Base-by-base conservation (phyloP, 1,139 yeast genomes). In the Kodamaea derodonti region DNA sequence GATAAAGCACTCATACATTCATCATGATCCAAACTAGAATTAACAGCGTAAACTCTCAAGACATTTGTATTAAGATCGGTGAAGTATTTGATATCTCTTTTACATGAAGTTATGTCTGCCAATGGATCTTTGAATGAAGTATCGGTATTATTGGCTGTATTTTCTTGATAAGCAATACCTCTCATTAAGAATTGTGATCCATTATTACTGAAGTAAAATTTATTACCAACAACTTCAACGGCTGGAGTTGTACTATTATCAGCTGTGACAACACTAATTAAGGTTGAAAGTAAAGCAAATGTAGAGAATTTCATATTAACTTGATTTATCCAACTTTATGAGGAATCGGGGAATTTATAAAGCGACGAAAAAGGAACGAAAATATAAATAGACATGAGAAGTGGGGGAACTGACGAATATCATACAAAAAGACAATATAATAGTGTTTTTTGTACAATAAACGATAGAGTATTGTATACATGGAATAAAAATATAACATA, bases 1-100 rank as follows among this genome's bases (percentile, higher is more conserved):
- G 84, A 80, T 51, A 87, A 77, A 44, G 84, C 73, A 28, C 86
- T 69, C 95, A 90, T 86, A 68, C 97, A 90, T 48, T 77, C 82
- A 52, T 84, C 88, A 57, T 88, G 97, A 60, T 87, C 79, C 38
- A 79, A 52, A 40, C 75, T 77, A n/a, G 92, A 86, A 58, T 84
- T 80, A 41, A 85, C 65, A 9, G 94, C 83, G 60, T 86, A 86
- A 14, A 78, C 79, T 53, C 84, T 68, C 41, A 84, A 70, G 18
- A 84, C 78, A 62, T 90, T 88, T 51, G 88, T 75, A 24, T 90
- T 86, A 36, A 86, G 66, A 49, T 80, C 75, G 59, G 83, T 88
- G 52, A 88, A 76, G 39, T 79, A 78, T 46, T 72, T 80, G 24
- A 87, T 84, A 58, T 88, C 97, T 62, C 97, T 76, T 43, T 78